These are phyloP conservation scores for Geoglossum cookeanum DNA, from an alignment of 2,329 filamentous ascomycete species.

Conservation along the genomic window DNA sequence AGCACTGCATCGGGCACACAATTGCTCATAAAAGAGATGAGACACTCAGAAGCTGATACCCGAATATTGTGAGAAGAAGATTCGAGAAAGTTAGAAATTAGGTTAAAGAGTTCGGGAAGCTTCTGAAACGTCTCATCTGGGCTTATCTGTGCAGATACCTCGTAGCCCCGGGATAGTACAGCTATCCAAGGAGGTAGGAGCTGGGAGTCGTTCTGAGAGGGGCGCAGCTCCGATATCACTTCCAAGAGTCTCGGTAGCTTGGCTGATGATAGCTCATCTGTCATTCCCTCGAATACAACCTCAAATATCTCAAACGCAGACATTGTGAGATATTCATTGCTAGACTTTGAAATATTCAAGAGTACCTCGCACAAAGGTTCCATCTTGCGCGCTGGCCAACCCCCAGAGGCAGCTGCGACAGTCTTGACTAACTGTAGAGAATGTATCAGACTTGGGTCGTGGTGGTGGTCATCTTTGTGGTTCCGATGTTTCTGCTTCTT, in stretches of 20 bases:
- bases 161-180: constrained; percentile 82
- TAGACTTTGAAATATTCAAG: constrained; percentile 71
- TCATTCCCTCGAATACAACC: constrained; percentile 85
- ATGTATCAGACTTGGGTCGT: constrained; percentile 77
- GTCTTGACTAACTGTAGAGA: constrained; percentile 83
- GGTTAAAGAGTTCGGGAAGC: constrained; percentile 63
- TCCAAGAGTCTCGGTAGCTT: constrained; percentile 82
- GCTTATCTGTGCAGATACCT: constrained; percentile 75
- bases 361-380: constrained; percentile 79
- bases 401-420: constrained; percentile 67
- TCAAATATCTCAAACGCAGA: constrained; percentile 94
- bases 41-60: constrained; percentile 81
- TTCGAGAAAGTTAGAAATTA: constrained; percentile 64
- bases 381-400: constrained; percentile 94
- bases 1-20: constrained; percentile 72
- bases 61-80: constrained; percentile 86
- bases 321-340: constrained; percentile 92
- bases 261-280: constrained; percentile 67
- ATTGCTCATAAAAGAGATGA: constrained; percentile 83
- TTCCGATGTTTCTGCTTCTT: constrained; percentile 46
- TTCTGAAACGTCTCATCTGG: constrained; percentile 85
- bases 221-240: constrained; percentile 79
- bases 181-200: constrained; percentile 93
- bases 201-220: constrained; percentile 83
- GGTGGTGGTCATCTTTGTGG: constrained; percentile 33